A percentile compares a stretch with the other conserved stretches of the same genome.
Conservation (phyloP, 148 eudicot genomes). For the Suaeda aralocaspica region DNA sequence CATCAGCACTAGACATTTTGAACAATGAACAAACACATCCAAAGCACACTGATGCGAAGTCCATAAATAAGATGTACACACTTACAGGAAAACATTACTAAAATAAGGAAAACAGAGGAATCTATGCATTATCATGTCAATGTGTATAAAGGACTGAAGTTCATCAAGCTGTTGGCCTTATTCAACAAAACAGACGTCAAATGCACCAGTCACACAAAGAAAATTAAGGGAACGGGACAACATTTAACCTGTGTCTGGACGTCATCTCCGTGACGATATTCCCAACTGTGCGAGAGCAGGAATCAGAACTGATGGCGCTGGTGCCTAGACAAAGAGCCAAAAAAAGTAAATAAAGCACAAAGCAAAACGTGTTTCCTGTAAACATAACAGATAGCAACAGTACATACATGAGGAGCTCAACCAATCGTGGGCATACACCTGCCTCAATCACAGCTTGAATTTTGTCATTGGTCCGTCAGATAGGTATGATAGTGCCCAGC, state of each 20-base stretch:
- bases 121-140: no score
- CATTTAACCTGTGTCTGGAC: conserved; percentile 65
- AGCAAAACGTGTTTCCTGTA: conserved; percentile 5
- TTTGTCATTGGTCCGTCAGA: conserved; percentile 84
- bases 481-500: conserved; percentile 89
- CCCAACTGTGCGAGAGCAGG: conserved; percentile 81
- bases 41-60: neutral
- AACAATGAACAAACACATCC: no score
- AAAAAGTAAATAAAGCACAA: neutral
- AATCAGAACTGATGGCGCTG: conserved; percentile 63
- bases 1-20: no score
- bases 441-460: conserved; percentile 89
- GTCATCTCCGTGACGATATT: conserved; percentile 90
- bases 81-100: neutral
- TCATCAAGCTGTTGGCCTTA: no score
- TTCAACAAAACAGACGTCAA: neutral
- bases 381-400: neutral
- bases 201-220: neutral
- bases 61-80: neutral
- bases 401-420: conserved; percentile 72
- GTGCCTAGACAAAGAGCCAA: conserved; percentile 21
- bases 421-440: conserved; percentile 66
- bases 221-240: neutral
- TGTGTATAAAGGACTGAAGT: neutral
- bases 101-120: neutral